Conservation (phyloP, 1,284 basidiomycete genomes). For the Chalciporus sp. region DNA sequence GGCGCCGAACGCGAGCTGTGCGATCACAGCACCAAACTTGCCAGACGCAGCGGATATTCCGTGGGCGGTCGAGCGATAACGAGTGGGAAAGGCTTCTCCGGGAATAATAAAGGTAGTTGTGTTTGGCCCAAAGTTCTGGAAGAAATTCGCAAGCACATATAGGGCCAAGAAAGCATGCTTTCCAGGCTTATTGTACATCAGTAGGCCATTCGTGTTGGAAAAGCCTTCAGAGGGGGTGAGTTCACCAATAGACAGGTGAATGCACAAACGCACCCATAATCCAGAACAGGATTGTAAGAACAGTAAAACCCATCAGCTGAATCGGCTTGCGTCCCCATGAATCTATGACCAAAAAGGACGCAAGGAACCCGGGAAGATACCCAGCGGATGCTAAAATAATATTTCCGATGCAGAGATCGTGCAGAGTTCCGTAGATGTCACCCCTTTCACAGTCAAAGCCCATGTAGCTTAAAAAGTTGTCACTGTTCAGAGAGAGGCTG, state of each 20-base stretch:
- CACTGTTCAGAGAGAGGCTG: too few species aligned
- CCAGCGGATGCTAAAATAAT: slow-evolving; percentile 55
- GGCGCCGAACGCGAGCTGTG: slow-evolving; percentile 59
- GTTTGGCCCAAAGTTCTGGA: slow-evolving; percentile 68
- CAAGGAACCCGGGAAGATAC: slow-evolving; percentile 55
- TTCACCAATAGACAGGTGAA: neutral
- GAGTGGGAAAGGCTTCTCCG: slow-evolving; percentile 74
- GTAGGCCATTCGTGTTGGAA: slow-evolving; percentile 53
- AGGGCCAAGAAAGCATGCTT: slow-evolving; percentile 60
- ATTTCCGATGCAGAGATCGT: slow-evolving; percentile 11
- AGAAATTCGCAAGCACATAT: slow-evolving; percentile 62
- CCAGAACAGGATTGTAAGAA: slow-evolving; percentile 56
- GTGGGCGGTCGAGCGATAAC: slow-evolving; percentile 59
- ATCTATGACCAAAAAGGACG: slow-evolving; percentile 51
- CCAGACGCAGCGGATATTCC: slow-evolving; percentile 40
- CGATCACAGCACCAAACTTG: slow-evolving; percentile 70
- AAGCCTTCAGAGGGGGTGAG: slow-evolving; percentile 44
- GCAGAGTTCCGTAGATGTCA: too few species aligned
- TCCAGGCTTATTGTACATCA: slow-evolving; percentile 34
- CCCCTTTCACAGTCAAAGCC: too few species aligned
- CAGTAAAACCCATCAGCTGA: slow-evolving; percentile 60
- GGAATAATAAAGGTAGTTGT: slow-evolving; percentile 75
- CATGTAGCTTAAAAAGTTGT: too few species aligned
- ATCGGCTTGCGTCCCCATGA: slow-evolving; percentile 53
- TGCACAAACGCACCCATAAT: slow-evolving; percentile 44